These are phyloP conservation scores for Alternaria arbusti DNA, from an alignment of 2,329 filamentous ascomycete genomes.

Conservation along the genomic window DNA sequence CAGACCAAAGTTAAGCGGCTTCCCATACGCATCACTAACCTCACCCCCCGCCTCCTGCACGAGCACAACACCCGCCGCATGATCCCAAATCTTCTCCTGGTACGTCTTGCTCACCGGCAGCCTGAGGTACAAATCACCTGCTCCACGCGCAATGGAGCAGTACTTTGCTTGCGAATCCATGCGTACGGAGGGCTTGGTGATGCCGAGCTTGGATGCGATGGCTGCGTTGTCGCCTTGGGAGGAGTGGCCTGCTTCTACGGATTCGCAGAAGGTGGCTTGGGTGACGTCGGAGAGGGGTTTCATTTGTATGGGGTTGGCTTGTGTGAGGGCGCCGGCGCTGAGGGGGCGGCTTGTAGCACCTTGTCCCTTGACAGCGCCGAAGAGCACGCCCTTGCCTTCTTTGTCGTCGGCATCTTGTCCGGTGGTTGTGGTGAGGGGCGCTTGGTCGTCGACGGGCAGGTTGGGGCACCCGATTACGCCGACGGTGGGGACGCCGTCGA, in stretches of 20 bases:
- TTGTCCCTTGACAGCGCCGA: slow-evolving; percentile 79
- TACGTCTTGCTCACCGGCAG: slow-evolving; percentile 86
- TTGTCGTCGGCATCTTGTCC: slow-evolving; percentile 76
- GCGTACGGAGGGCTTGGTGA: slow-evolving; percentile 85
- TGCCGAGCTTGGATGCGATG: slow-evolving; percentile 84
- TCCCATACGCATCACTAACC: slow-evolving; percentile 88
- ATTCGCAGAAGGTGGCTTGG: slow-evolving; percentile 92
- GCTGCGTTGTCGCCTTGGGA: slow-evolving; percentile 85
- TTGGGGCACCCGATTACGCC: slow-evolving; percentile 96
- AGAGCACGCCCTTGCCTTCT: slow-evolving; percentile 81
- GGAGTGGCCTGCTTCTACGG: slow-evolving; percentile 91
- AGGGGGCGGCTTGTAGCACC: slow-evolving; percentile 84
- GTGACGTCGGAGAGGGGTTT: slow-evolving; percentile 74
- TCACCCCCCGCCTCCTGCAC: slow-evolving; percentile 91
- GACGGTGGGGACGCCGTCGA: slow-evolving; percentile 91
- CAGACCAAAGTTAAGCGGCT: slow-evolving; percentile 81
- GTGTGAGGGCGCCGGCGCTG: slow-evolving; percentile 59
- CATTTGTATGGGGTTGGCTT: slow-evolving; percentile 76
- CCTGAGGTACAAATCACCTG: slow-evolving; percentile 92
- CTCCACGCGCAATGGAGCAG: slow-evolving; percentile 89
- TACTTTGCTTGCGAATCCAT: slow-evolving; percentile 99
- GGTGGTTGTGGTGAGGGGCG: slow-evolving; percentile 72
- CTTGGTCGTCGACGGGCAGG: slow-evolving; percentile 83
- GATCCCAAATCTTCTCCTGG: slow-evolving; percentile 99
- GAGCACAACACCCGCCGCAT: slow-evolving; percentile 92